A percentile compares a stretch with the other conserved stretches of the same genome.
Conservation (phyloP, 495 filamentous ascomycete species). For the Tuber indicum region DNA sequence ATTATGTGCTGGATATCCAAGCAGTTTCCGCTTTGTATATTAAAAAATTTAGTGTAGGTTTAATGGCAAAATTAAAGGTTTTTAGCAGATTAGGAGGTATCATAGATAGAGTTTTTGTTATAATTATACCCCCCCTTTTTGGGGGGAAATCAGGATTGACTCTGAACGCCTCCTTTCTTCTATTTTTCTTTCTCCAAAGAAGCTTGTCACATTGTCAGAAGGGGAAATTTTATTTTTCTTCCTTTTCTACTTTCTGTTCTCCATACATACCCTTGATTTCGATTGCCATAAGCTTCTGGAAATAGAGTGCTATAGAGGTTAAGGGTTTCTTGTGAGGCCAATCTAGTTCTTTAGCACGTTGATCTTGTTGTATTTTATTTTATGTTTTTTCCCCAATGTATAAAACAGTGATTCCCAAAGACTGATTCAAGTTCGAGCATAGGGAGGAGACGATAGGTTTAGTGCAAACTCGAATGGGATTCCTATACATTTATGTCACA, state of each 20-base stretch:
- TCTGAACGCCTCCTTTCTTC: too few relatives aligned
- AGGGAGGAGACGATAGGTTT: too few relatives aligned
- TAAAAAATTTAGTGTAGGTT: not conserved
- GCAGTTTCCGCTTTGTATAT: conserved; percentile 26
- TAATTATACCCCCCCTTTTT: too few relatives aligned
- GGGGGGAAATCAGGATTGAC: conserved; percentile 16
- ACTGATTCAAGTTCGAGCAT: not conserved
- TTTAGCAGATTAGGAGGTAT: conserved; percentile 18
- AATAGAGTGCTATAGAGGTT: not conserved
- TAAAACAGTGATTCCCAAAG: not conserved
- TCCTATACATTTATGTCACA: too few relatives aligned
- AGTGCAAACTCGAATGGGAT: too few relatives aligned
- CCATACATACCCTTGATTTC: conserved; percentile 5
- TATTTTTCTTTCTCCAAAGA: not conserved
- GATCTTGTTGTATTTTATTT: not conserved
- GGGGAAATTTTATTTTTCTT: not conserved
- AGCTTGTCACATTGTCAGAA: not conserved
- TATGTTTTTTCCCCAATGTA: not conserved
- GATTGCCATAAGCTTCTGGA: not conserved
- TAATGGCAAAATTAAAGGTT: conserved; percentile 1
- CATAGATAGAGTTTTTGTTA: conserved; percentile 11
- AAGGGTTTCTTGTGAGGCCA: not conserved
- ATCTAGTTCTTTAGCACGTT: not conserved
- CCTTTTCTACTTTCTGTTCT: conserved; percentile 1
- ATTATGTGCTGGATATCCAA: not conserved